Base-by-base conservation (phyloP, 495 filamentous ascomycete species). In the Rhypophila decipiens region DNA sequence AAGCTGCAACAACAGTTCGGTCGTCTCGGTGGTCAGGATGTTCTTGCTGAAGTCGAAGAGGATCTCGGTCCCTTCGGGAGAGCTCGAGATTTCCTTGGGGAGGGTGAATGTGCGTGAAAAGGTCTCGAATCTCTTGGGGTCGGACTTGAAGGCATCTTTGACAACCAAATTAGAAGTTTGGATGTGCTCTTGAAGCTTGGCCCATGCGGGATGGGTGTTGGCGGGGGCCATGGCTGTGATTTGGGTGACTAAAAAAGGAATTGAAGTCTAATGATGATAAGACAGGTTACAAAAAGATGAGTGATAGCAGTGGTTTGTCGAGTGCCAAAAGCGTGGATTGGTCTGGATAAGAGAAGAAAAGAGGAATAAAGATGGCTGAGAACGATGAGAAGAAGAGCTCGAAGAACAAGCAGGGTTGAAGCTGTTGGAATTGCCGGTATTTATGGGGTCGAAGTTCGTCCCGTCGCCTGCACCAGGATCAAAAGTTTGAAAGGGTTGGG, bases 11-110 rank as follows among this genome's bases (percentile, higher is more conserved):
- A 98, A 74, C 42, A 94, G 72, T 44, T 79, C 72, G n/a, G 97
- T 69, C 4, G 93, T 98, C 64, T 96, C 88, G 44, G 95, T 87
- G 50, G 84, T 95, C 48, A 98, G 68, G 68, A 97, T 88, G 77
- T 98, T 98, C 82, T 98, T 98, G 72, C 85, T 90, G 78, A 96
- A 98, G 70, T 98, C 93, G 66, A 97, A 98, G 29, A 97, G 78
- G 63, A 88, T 91, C 51, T 96, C 88, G 44, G 66, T 71, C 46
- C 61, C 69, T 47, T 58, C 61, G 51, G 60, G 44, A 15, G 51
- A 55, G 56, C 60, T 61, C 29, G 78, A 74, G 58, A 78, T 78
- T 64, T 90, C 86, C 23, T 81, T 82, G 27, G 77, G 73, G 67
- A 95, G 94, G 38, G 77, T 66, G 73, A 98, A 94, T 57, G 75